phyloP scores from a whole-genome alignment of 441 rosid genomes.

The Gossypium gossypioides region DNA sequence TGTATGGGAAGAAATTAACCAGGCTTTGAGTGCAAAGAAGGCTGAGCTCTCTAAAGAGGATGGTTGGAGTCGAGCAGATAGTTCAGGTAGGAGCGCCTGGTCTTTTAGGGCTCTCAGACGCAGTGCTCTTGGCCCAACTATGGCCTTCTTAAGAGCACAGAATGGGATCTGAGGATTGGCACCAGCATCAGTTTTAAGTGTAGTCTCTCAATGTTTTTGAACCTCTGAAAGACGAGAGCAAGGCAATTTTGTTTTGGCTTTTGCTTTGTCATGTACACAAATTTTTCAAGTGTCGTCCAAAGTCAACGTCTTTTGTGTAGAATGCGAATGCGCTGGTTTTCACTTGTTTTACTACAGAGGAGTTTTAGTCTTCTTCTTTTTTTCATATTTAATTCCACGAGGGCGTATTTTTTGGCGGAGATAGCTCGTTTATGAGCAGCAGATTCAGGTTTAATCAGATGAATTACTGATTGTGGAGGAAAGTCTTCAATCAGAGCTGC shows the following conservation, averaged over 20 bases:
- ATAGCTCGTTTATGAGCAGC: too few relatives aligned
- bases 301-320: background rate
- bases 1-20: constrained; percentile 65
- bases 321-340: background rate
- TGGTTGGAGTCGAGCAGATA: constrained; percentile 38
- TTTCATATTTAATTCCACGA: background rate
- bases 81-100: constrained; percentile 47
- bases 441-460: too few relatives aligned
- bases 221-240: background rate
- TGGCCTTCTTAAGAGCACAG: constrained; percentile 67
- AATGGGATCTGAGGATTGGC: constrained; percentile 30
- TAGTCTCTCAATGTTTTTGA: background rate
- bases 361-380: background rate
- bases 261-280: background rate
- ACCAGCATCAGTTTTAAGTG: background rate
- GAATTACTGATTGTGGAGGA: too few relatives aligned
- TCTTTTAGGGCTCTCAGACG: constrained; percentile 48
- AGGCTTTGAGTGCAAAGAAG: constrained; percentile 57
- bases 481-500: too few relatives aligned
- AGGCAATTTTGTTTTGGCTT: background rate
- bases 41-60: constrained; percentile 46
- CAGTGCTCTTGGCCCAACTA: constrained; percentile 71
- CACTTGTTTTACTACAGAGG: background rate
- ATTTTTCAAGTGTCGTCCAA: background rate
- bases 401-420: too few relatives aligned